These are phyloP conservation scores for Colletotrichum musicola DNA, from an alignment of 2,329 filamentous ascomycete species.

Conservation along the genomic window DNA sequence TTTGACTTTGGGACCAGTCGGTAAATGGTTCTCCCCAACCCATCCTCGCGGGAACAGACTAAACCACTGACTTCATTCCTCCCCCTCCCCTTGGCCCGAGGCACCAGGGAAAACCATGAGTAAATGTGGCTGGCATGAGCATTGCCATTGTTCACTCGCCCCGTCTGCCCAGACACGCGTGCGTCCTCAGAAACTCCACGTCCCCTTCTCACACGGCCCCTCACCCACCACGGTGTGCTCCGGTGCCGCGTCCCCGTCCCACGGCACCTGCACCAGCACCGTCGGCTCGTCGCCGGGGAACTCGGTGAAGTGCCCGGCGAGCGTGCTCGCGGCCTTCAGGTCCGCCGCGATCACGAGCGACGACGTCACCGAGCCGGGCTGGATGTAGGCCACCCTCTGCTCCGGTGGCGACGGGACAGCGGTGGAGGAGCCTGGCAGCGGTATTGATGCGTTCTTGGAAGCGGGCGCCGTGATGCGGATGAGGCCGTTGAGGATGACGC, in stretches of 20 bases:
- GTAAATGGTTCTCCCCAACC: not conserved
- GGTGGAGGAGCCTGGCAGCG: not conserved
- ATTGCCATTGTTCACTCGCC: not conserved
- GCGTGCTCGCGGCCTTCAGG: conserved; percentile 43
- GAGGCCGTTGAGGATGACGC: conserved; percentile 49
- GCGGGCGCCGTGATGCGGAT: conserved; percentile 49
- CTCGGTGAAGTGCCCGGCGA: conserved; percentile 49
- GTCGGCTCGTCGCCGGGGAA: conserved; percentile 51
- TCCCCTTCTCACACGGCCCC: conserved; percentile 43
- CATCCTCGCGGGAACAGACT: not conserved
- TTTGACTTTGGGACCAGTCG: not conserved
- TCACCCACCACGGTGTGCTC: conserved; percentile 47
- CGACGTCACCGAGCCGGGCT: conserved; percentile 48
- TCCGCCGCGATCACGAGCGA: conserved; percentile 50
- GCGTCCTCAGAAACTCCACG: conserved; percentile 20
- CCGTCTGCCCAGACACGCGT: too few relatives aligned
- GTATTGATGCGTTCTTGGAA: conserved; percentile 38
- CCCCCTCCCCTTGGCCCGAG: conserved; percentile 10
- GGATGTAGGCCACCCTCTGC: conserved; percentile 45
- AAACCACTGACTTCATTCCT: not conserved
- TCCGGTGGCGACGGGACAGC: not conserved
- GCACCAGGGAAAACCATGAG: not conserved
- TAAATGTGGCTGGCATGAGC: not conserved
- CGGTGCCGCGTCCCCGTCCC: conserved; percentile 43
- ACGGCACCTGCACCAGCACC: conserved; percentile 49